Conservation (phyloP, 192 early-diverging fungal species). For the Linnemannia elongata region DNA sequence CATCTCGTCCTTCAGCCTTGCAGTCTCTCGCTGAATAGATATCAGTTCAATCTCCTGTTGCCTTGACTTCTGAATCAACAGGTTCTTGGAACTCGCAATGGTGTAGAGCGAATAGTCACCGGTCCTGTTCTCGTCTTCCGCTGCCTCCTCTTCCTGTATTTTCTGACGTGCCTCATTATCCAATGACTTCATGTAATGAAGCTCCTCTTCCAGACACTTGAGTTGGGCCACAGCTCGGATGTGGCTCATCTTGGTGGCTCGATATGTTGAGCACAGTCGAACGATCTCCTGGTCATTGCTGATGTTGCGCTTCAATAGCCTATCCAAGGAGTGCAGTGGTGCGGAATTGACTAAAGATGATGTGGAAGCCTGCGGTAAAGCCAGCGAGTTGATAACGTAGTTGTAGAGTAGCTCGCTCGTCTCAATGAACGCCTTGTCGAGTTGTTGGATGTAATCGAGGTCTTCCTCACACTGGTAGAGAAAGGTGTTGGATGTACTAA, state of each 20-base stretch:
- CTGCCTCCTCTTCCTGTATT: slow-evolving; percentile 1
- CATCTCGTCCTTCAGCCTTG: slow-evolving; percentile 35
- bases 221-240: slow-evolving; percentile 48
- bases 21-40: slow-evolving; percentile 37
- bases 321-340: neutral
- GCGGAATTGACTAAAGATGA: neutral
- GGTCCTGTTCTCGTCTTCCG: slow-evolving; percentile 7
- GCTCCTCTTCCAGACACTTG: slow-evolving; percentile 36
- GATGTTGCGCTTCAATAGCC: slow-evolving; percentile 27
- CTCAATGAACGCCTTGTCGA: slow-evolving; percentile 15
- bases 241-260: slow-evolving; percentile 56
- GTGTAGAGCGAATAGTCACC: slow-evolving; percentile 24
- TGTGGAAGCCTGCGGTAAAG: neutral
- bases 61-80: slow-evolving; percentile 23
- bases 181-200: slow-evolving; percentile 32
- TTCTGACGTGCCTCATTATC: slow-evolving; percentile 6
- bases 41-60: slow-evolving; percentile 54
- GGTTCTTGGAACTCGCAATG: slow-evolving; percentile 33
- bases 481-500: neutral
- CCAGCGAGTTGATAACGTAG: neutral
- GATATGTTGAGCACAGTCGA: slow-evolving; percentile 41
- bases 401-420: slow-evolving; percentile 2
- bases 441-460: slow-evolving; percentile 15
- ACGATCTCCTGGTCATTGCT: slow-evolving; percentile 35
- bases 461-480: slow-evolving; percentile 36